These are phyloP conservation scores for Chaetomium sp. DNA, from an alignment of 2,329 filamentous ascomycete genomes.

Conservation along the genomic window DNA sequence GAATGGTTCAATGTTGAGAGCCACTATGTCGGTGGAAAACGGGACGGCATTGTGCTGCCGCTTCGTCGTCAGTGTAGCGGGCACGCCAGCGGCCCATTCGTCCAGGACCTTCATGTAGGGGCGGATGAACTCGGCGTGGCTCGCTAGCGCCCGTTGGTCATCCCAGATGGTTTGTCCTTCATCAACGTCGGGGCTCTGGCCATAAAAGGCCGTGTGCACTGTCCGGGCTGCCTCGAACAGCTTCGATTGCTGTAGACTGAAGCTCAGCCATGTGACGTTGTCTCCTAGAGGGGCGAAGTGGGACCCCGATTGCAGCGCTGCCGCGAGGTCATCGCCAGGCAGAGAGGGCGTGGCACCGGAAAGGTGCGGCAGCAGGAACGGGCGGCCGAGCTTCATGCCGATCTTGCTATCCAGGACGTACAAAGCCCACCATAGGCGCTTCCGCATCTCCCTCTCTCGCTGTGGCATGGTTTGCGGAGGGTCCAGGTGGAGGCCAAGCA, in stretches of 20 bases:
- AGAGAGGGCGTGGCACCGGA: conserved; percentile 42
- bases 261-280: conserved; percentile 46
- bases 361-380: conserved; percentile 41
- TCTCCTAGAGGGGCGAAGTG: conserved; percentile 9
- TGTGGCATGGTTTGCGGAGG: conserved; percentile 42
- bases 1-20: conserved; percentile 41
- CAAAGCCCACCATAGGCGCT: conserved; percentile 56
- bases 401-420: conserved; percentile 52
- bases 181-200: neutral
- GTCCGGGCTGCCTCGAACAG: conserved; percentile 40
- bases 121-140: conserved; percentile 37
- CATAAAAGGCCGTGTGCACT: conserved; percentile 43
- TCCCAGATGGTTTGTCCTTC: conserved; percentile 31
- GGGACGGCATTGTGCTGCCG: conserved; percentile 38
- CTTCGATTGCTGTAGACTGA: conserved; percentile 40
- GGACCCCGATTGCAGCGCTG: conserved; percentile 32
- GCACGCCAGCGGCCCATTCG: conserved; percentile 43
- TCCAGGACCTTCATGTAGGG: conserved; percentile 35
- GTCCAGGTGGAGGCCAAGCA: conserved; percentile 52
- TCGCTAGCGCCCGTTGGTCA: conserved; percentile 38
- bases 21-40: conserved; percentile 41
- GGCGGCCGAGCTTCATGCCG: conserved; percentile 51
- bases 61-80: conserved; percentile 41
- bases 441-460: conserved; percentile 47
- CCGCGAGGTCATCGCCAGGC: conserved; percentile 42